These are phyloP conservation scores for Aspergillus cristatus DNA, from an alignment of 495 filamentous ascomycete genomes.

Conservation along the genomic window DNA sequence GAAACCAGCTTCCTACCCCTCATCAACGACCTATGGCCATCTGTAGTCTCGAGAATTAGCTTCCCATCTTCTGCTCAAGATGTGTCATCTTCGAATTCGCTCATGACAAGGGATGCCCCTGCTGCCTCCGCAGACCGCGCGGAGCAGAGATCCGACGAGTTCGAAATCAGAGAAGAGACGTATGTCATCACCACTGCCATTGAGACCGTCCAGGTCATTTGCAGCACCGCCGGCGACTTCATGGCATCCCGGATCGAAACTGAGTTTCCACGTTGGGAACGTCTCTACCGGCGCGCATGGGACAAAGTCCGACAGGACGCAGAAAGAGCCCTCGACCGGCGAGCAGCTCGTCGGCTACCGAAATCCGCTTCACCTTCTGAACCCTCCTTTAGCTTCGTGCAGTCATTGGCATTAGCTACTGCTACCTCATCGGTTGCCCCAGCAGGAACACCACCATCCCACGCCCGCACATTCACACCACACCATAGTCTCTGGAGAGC, in stretches of 20 bases:
- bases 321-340: slow-evolving; percentile 23
- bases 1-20: slow-evolving; percentile 79
- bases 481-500: slow-evolving; percentile 30
- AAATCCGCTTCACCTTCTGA: not conserved
- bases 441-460: too few species aligned
- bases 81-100: slow-evolving; percentile 18
- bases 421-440: not conserved
- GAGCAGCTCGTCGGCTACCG: slow-evolving; percentile 8
- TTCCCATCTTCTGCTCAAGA: slow-evolving; percentile 28
- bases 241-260: slow-evolving; percentile 58
- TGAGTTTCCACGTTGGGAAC: slow-evolving; percentile 54
- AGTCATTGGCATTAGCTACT: not conserved
- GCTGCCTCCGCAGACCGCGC: slow-evolving; percentile 3
- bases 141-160: slow-evolving; percentile 8
- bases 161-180: slow-evolving; percentile 53
- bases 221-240: slow-evolving; percentile 65
- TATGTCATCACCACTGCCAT: slow-evolving; percentile 65
- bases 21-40: slow-evolving; percentile 82
- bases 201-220: slow-evolving; percentile 51
- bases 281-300: slow-evolving; percentile 34
- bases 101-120: slow-evolving; percentile 12
- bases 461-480: slow-evolving; percentile 22
- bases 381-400: slow-evolving; percentile 2
- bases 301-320: slow-evolving; percentile 30
- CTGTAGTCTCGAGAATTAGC: slow-evolving; percentile 54